Percentiles rank a stretch among this genome's conserved stretches.
Conservation (phyloP, 2,329 filamentous ascomycete genomes). For the Zelopaecilomyces penicillatus region DNA sequence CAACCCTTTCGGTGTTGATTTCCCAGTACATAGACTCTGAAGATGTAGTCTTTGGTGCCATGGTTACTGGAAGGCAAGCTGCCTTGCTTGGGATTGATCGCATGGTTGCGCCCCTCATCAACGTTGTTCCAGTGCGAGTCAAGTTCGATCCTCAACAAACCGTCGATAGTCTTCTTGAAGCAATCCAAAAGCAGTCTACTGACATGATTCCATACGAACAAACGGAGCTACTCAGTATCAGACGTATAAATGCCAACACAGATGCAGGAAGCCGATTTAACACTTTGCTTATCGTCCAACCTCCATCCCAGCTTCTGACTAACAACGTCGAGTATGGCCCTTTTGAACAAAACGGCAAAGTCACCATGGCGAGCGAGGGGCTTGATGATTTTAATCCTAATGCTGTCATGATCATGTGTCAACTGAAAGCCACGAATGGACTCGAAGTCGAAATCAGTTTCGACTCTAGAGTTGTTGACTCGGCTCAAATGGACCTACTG, state of each 20-base stretch:
- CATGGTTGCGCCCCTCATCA: slow-evolving; percentile 5
- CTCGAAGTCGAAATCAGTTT: slow-evolving; percentile 5
- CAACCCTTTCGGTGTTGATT: slow-evolving; percentile 23
- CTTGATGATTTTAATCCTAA: slow-evolving; percentile 3
- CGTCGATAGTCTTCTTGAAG: slow-evolving; percentile 5
- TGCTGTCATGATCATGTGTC: slow-evolving; percentile 4
- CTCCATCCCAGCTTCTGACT: neutral
- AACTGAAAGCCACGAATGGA: neutral
- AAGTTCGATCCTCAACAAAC: slow-evolving; percentile 6
- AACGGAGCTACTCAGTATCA: slow-evolving; percentile 21
- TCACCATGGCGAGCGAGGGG: neutral
- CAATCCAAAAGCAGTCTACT: slow-evolving; percentile 15
- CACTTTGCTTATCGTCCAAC: slow-evolving; percentile 7
- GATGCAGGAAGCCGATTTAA: slow-evolving; percentile 11
- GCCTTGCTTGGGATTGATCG: slow-evolving; percentile 3
- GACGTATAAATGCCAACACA: slow-evolving; percentile 7
- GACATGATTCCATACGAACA: slow-evolving; percentile 19
- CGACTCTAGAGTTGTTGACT: slow-evolving; percentile 6
- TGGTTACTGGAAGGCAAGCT: slow-evolving; percentile 13
- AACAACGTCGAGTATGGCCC: neutral
- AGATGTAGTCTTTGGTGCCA: slow-evolving; percentile 21
- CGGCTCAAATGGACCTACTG: slow-evolving; percentile 5
- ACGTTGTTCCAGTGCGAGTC: slow-evolving; percentile 10
- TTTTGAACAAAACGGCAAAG: neutral
- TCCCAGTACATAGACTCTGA: slow-evolving; percentile 24